Evolutionary conservation across 1,284 basidiomycete genomes (phyloP), one percentile per base, ranked within the genome.

Genomic region (Puccinia coronata): DNA sequence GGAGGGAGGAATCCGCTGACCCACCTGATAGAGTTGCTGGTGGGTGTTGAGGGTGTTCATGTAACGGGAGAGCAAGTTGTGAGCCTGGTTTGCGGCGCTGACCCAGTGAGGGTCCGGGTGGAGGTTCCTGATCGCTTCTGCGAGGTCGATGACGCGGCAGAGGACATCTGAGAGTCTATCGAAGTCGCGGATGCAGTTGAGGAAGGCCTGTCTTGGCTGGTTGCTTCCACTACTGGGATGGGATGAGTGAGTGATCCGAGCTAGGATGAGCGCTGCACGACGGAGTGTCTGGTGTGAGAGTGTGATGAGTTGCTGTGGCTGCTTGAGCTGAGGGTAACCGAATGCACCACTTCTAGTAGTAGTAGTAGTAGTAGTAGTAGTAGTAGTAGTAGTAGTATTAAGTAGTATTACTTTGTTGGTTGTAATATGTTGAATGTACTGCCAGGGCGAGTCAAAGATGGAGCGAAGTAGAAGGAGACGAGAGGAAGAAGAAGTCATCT

Each of bases 31-130:
- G 1, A 78, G 63, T 23, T 55, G 49, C 14, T 57, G 20, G 31
- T 78, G 76, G 23, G 76, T 78, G 39, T 78, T 78, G 47, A 78
- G 76, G 12, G 76, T 78, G 63, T 78, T 78, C 76, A 78, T 78
- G 39, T 78, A 78, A 0, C 76, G 63, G 14, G 61, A 78, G 47
- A 78, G 76, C 3, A 78, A 34, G 9, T 31, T 31, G 34, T 78
- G 76, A 14, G 63, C 61, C 36, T 53, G 63, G 53, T 78, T 55
- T 11, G 76, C 61, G 9, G 61, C 76, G 11, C 31, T 9, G 31
- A 70, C 9, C 76, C 76, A 78, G 18, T 55, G 34, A 2, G 31
- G 63, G 53, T 69, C 31, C 0, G 76, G 76, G 53, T 78, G 63
- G 3, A 78, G 28, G 67, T 67, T 78, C 5, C 76, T 28, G n/a